Conservation (phyloP, 176 grass and related monocot species). For the Aegilops bicornis region DNA sequence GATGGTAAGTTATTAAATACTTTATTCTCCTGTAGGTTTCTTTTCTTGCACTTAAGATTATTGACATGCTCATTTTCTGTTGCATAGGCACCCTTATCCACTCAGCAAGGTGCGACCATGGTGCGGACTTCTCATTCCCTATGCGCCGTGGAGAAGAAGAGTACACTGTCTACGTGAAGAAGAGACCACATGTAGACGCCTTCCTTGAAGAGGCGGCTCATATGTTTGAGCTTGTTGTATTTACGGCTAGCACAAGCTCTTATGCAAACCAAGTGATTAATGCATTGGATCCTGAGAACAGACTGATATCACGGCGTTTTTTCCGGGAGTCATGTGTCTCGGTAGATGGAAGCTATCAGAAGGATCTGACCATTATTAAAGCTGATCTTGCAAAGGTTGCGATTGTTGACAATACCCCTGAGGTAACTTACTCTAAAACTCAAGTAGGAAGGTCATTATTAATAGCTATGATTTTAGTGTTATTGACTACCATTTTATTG, state of each 20-base stretch:
- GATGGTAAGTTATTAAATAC: conserved; percentile 57
- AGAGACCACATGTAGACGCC: conserved; percentile 71
- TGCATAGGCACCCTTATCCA: conserved; percentile 65
- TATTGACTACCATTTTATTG: not conserved
- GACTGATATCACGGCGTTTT: conserved; percentile 72
- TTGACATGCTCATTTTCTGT: conserved; percentile 9
- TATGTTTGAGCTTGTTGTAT: conserved; percentile 90
- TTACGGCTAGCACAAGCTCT: conserved; percentile 80
- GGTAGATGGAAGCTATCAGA: conserved; percentile 65
- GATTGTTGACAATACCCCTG: conserved; percentile 94
- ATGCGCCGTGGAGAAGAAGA: conserved; percentile 35
- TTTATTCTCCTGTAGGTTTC: not conserved
- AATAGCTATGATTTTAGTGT: not conserved
- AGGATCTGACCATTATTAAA: conserved; percentile 78
- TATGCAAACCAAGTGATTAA: conserved; percentile 87
- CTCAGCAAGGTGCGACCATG: conserved; percentile 10
- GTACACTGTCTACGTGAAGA: conserved; percentile 77
- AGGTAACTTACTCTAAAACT: conserved; percentile 42
- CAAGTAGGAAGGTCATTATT: not conserved
- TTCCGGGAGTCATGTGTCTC: conserved; percentile 77
- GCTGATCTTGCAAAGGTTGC: conserved; percentile 79
- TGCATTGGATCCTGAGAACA: conserved; percentile 72
- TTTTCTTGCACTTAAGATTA: not conserved
- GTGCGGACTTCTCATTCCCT: conserved; percentile 51
- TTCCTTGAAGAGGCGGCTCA: conserved; percentile 80